Evolutionary conservation across 2,329 filamentous ascomycete genomes (phyloP).

Genomic region (Pseudopyrenochaeta lycopersici): DNA sequence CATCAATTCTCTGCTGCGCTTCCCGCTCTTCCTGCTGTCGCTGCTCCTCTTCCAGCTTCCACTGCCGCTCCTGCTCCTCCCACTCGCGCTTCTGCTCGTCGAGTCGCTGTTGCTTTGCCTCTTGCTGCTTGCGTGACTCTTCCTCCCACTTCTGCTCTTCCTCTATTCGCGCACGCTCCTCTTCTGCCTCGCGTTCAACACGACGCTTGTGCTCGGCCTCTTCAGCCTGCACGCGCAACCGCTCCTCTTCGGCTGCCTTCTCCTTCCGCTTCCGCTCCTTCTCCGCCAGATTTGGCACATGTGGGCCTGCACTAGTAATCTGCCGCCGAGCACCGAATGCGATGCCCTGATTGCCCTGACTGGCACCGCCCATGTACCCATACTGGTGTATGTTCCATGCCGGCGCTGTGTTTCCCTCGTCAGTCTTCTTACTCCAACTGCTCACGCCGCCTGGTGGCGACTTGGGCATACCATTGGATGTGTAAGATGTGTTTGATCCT

Average conservation of each 20-base stretch:
- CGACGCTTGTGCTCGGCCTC: conserved; percentile 61
- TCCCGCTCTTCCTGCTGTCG: conserved; percentile 77
- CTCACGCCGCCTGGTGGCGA: conserved; percentile 69
- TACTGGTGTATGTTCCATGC: conserved; percentile 99
- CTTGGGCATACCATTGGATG: conserved; percentile 58
- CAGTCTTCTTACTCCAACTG: conserved; percentile 87
- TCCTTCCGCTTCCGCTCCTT: conserved; percentile 76
- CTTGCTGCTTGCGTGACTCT: conserved; percentile 67
- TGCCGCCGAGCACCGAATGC: conserved; percentile 90
- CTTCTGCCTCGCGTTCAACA: conserved; percentile 65
- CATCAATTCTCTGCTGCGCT: conserved; percentile 71
- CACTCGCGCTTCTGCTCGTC: conserved; percentile 76
- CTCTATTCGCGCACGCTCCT: conserved; percentile 67
- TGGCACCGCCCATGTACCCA: conserved; percentile 95
- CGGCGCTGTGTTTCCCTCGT: conserved; percentile 82
- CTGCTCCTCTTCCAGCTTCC: conserved; percentile 79
- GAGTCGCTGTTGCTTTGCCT: conserved; percentile 66
- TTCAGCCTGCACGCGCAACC: conserved; percentile 59
- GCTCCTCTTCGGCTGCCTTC: conserved; percentile 64
- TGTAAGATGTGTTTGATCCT: conserved; percentile 67
- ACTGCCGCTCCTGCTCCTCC: conserved; percentile 79
- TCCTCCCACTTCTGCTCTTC: conserved; percentile 75
- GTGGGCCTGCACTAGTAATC: conserved; percentile 83
- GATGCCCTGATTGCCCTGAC: conserved; percentile 93
- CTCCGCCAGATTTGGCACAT: conserved; percentile 82